Evolutionary conservation across 2,329 filamentous ascomycete genomes (phyloP), one percentile per base, ranked within the genome.

Genomic region (Paramyrothecium sp.): DNA sequence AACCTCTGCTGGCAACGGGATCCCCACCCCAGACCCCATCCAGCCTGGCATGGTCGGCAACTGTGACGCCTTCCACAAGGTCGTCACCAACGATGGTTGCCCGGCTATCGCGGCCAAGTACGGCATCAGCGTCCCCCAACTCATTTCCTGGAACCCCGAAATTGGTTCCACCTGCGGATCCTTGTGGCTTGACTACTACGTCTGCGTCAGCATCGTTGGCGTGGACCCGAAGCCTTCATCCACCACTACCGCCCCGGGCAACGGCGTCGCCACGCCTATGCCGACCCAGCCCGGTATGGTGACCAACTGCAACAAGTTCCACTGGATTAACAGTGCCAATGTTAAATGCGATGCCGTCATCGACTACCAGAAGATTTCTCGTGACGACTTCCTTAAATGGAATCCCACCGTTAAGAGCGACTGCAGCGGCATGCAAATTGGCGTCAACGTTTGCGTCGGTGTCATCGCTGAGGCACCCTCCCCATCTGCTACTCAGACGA

Each of bases 21-120:
- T 69, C 53, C 44, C 60, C 3, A 71, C 68, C 16, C 70, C 71
- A 0, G 60, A 60, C 17, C 67, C 71, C 8, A 66, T 59, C 13
- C 68, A 72, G 54, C 51, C 64, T 2, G 65, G 65, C 48, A 69
- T 72, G 59, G 60, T 63, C 12, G 50, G 55, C 8, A 69, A 68
- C 55, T 72, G 69, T 22, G 62, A 69, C 13, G 66, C 59, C 44
- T 73, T 71, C 51, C 59, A 71, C 52, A 47, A 58, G 2, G 57
- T 72, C 0, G 41, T 59, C 10, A 48, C 13, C 0, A 65, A 62
- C 1, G 66, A 69, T 12, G 58, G 49, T 7, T 74, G 70, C 47
- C 53, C 41, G 8, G 55, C 51, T 0, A 71, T 74, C 23, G 62
- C 63, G 8, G 41, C 53, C 0, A 53, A 54, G 5, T 57, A 66